These are phyloP conservation scores for Sporothrix globosa DNA, from an alignment of 2,329 filamentous ascomycete species.

Conservation along the genomic window DNA sequence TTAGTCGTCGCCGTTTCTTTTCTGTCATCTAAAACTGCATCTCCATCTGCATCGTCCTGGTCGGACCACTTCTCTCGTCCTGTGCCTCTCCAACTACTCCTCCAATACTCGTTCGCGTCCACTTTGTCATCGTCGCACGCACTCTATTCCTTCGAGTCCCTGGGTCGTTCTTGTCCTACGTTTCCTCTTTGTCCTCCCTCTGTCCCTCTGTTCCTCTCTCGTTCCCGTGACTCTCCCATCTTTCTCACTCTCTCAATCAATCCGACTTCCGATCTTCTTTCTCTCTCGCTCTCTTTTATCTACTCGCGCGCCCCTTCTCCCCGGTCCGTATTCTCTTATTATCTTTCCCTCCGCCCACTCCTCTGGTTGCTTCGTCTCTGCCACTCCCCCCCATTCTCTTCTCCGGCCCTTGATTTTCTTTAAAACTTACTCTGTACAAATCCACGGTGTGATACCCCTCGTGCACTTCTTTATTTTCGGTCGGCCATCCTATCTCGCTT, in stretches of 20 bases:
- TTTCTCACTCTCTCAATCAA: background rate
- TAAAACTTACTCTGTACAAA: no score
- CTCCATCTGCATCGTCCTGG: background rate
- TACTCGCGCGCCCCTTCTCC: background rate
- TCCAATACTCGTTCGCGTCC: background rate
- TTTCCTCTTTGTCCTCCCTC: background rate
- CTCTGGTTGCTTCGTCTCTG: background rate
- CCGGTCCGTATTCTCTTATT: background rate
- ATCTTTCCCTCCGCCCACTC: conserved; percentile 7
- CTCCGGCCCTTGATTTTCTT: background rate
- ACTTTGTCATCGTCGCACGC: conserved; percentile 15
- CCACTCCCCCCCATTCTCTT: background rate
- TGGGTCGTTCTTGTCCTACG: conserved; percentile 14
- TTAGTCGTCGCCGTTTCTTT: background rate
- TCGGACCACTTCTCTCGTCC: background rate
- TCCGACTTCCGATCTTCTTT: conserved; percentile 4
- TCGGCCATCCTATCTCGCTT: conserved; percentile 23
- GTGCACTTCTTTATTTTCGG: background rate
- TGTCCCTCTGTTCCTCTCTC: background rate
- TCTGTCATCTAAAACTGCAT: background rate
- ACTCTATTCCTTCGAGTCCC: conserved; percentile 23
- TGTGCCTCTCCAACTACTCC: background rate
- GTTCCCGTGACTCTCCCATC: background rate
- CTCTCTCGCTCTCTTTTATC: background rate
- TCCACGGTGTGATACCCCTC: background rate